phyloP scores from a whole-genome alignment of 352 stramenopile species.

The Phytophthora uliginosa region DNA sequence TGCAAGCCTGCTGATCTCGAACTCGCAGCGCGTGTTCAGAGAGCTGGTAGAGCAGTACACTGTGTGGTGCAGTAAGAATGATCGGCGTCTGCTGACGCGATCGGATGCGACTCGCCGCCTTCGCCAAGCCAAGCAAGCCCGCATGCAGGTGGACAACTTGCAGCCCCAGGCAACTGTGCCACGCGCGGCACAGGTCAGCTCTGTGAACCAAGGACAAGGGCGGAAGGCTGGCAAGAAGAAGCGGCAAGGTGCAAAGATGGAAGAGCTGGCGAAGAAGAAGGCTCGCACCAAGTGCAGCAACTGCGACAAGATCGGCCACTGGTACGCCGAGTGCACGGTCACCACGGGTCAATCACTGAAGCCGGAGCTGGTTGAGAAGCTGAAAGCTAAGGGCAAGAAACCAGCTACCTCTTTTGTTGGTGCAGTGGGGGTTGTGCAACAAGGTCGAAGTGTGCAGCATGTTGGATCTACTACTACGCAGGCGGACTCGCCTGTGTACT shows the following conservation, averaged over 20 bases:
- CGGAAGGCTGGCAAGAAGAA: neutral
- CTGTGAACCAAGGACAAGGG: neutral
- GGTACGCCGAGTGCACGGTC: neutral
- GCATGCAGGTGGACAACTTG: neutral
- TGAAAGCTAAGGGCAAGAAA: neutral
- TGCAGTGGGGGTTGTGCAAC: neutral
- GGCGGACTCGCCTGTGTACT: neutral
- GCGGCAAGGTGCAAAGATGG: neutral
- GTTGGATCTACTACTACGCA: neutral
- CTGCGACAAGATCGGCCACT: neutral
- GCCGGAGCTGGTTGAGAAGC: neutral
- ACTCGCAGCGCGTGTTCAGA: neutral
- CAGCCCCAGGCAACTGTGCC: neutral
- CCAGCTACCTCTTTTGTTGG: neutral
- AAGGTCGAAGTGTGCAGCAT: neutral
- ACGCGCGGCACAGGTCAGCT: neutral
- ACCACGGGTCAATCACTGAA: neutral
- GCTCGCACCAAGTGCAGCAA: neutral
- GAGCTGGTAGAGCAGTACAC: neutral
- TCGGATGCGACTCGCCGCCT: neutral
- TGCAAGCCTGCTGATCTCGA: neutral
- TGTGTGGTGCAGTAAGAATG: neutral
- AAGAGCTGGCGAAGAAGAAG: neutral
- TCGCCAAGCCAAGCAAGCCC: neutral
- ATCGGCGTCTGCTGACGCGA: neutral